Evolutionary conservation across 2,329 filamentous ascomycete genomes (phyloP).

Genomic region (Trichoderma sp.): DNA sequence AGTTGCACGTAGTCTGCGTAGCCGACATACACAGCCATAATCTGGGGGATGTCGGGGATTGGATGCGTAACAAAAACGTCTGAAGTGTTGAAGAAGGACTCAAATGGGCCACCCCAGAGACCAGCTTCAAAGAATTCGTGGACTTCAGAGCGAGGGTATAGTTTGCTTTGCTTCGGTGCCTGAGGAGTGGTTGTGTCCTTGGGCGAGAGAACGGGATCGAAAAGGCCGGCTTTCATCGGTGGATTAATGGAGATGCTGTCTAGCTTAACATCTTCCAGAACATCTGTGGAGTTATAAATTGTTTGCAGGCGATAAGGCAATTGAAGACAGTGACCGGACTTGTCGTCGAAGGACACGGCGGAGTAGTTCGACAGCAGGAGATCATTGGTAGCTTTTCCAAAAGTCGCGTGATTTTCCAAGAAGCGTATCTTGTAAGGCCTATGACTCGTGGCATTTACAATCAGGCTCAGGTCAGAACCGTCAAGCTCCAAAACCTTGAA

Average conservation of each 20-base stretch:
- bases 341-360: background rate
- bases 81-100: background rate
- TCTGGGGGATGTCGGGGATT: background rate
- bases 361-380: background rate
- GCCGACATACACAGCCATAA: conserved; percentile 1
- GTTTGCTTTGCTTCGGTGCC: background rate
- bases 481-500: background rate
- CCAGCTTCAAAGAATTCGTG: background rate
- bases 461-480: background rate
- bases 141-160: background rate
- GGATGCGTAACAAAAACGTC: background rate
- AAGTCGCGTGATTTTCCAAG: background rate
- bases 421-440: background rate
- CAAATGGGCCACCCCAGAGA: background rate
- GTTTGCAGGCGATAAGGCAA: background rate
- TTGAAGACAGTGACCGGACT: background rate
- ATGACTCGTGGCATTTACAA: background rate
- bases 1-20: conserved; percentile 13
- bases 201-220: background rate
- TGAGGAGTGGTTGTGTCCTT: background rate
- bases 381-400: background rate
- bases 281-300: background rate
- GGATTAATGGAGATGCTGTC: background rate
- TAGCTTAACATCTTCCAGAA: background rate
- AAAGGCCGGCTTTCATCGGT: background rate